Conservation (phyloP, 441 rosid genomes). For the Breynia disticha region DNA sequence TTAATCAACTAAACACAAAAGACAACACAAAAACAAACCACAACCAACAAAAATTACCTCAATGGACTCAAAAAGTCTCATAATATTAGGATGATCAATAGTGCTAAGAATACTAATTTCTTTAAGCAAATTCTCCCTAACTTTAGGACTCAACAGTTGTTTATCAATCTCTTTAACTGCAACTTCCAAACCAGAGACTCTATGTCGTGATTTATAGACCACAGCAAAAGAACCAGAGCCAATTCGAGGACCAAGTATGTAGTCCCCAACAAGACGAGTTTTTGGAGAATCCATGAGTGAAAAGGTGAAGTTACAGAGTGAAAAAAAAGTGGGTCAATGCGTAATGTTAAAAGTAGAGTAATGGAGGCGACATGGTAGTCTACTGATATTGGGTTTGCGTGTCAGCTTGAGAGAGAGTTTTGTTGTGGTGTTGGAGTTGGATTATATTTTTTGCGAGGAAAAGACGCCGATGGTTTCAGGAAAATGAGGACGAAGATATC, state of each 20-base stretch:
- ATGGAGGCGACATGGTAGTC: too few relatives aligned
- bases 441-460: too few relatives aligned
- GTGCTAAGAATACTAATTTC: conserved; percentile 77
- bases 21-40: too few relatives aligned
- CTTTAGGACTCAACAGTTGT: conserved; percentile 46
- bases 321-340: too few relatives aligned
- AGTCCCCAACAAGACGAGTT: conserved; percentile 50
- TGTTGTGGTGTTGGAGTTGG: too few relatives aligned
- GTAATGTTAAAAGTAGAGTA: too few relatives aligned
- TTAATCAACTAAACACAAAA: not conserved
- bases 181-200: conserved; percentile 40
- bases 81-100: conserved; percentile 70
- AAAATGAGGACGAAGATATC: too few relatives aligned
- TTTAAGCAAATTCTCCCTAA: conserved; percentile 55
- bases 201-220: conserved; percentile 58
- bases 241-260: conserved; percentile 53
- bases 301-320: too few relatives aligned
- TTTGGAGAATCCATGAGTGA: conserved; percentile 32
- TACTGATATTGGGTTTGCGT: too few relatives aligned
- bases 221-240: conserved; percentile 78
- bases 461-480: too few relatives aligned
- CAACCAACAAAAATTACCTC: conserved; percentile 54
- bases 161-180: conserved; percentile 79
- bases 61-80: conserved; percentile 53
- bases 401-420: too few relatives aligned